Evolutionary conservation across 345 rosid genomes (phyloP).

Genomic region (Brassica cretica): DNA sequence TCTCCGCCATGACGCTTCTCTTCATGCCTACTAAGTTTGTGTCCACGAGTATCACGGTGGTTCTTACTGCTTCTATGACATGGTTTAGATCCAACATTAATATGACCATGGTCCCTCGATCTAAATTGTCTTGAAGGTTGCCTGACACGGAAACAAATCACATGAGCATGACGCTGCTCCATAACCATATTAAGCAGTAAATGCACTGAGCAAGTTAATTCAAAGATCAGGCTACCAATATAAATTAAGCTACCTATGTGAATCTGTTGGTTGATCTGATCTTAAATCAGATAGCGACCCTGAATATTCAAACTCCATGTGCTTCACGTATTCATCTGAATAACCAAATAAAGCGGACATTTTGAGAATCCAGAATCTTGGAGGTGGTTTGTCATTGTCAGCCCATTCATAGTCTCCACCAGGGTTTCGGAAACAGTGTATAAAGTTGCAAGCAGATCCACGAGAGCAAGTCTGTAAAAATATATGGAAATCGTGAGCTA

Average conservation of each 20-base stretch:
- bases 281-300: slow-evolving; percentile 39
- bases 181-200: slow-evolving; percentile 2
- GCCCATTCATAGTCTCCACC: slow-evolving; percentile 99
- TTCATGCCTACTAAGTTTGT: slow-evolving; percentile 18
- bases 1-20: slow-evolving; percentile 32
- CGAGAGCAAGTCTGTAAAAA: slow-evolving; percentile 75
- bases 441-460: slow-evolving; percentile 91
- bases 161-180: slow-evolving; percentile 17
- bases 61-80: slow-evolving; percentile 27
- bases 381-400: slow-evolving; percentile 90
- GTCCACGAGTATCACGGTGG: slow-evolving; percentile 21
- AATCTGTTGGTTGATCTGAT: slow-evolving; percentile 36
- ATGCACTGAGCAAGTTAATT: not conserved
- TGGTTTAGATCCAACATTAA: slow-evolving; percentile 13
- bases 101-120: slow-evolving; percentile 44
- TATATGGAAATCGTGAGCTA: slow-evolving; percentile 1
- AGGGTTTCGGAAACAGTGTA: slow-evolving; percentile 94
- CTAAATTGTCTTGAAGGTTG: slow-evolving; percentile 50
- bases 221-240: slow-evolving; percentile 8
- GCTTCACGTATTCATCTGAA: slow-evolving; percentile 52
- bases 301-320: slow-evolving; percentile 41
- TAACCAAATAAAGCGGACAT: slow-evolving; percentile 87
- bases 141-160: slow-evolving; percentile 42
- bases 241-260: slow-evolving; percentile 43
- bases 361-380: slow-evolving; percentile 79